Evolutionary conservation across 495 filamentous ascomycete species (phyloP), one percentile per base, ranked within the genome.

Genomic region (Aspergillus cristatus): DNA sequence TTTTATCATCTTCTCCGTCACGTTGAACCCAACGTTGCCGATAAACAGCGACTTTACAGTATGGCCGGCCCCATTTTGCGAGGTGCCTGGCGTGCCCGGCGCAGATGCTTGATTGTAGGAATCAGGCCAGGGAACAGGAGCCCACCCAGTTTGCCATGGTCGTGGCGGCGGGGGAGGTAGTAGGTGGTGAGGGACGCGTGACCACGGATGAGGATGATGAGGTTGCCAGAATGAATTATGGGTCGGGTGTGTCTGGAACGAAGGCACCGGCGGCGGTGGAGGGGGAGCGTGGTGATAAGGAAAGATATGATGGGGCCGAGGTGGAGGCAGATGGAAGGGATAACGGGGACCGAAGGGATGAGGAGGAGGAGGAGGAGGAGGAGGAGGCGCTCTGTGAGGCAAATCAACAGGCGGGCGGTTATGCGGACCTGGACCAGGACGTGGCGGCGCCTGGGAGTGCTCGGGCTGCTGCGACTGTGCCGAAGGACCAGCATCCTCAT

Each of bases 11-110:
- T 79, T 74, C 61, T 90, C 79, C 39, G 79, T 79, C 40, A 78
- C 83, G 25, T 83, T 78, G 58, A 87, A 99, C 12, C 81, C 76
- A 18, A 99, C 65, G 61, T 99, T 99, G 42, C 90, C 91, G 40
- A 95, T 78, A 53, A 94, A 99, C 28, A 99, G 68, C 16, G 87
- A 86, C 38, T 84, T 79, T 45, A 82, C 76, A 47, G 68, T 76
- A 46, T 68, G 50, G 40, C 79, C 15, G 14, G 15, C 12, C n/a
- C 5, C 11, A 30, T 12, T n/a, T 30, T 11, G 28, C 3, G 28
- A 14, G 28, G 3, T n/a, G 3, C 11, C 13, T 6, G 10, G 10
- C 13, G 11, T 30, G n/a, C n/a, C 12, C 12, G 11, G 5, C 12
- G 28, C 28, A 30, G 28, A 14, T 14, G 13, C 28, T 4, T 30